phyloP scores from a whole-genome alignment of 2,329 filamentous ascomycete genomes.

The Mycogone perniciosa region DNA sequence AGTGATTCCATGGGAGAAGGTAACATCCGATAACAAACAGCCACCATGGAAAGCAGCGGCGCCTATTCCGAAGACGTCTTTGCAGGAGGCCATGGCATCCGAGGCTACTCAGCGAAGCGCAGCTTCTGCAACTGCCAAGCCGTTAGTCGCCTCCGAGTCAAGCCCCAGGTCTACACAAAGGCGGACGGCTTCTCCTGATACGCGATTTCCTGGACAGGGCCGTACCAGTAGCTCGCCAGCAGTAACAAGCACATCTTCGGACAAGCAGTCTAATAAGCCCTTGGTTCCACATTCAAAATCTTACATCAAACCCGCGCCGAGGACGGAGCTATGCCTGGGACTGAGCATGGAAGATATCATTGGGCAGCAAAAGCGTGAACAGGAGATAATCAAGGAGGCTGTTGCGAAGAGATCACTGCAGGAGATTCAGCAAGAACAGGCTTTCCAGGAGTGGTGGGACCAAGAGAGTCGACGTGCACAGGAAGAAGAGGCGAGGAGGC shows the following conservation, averaged over 20 bases:
- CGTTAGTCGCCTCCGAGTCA: conserved; percentile 38
- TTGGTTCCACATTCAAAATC: conserved; percentile 55
- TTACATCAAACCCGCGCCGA: conserved; percentile 51
- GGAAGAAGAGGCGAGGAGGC: conserved; percentile 48
- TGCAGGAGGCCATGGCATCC: conserved; percentile 42
- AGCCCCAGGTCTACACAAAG: conserved; percentile 33
- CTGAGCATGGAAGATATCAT: conserved; percentile 85
- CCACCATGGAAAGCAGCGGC: conserved; percentile 63
- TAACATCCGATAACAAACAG: conserved; percentile 31
- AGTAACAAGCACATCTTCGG: conserved; percentile 20
- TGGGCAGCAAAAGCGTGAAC: conserved; percentile 77
- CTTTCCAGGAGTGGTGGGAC: conserved; percentile 96
- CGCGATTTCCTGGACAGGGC: conserved; percentile 54
- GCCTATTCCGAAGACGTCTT: conserved; percentile 40
- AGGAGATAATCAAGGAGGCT: conserved; percentile 74
- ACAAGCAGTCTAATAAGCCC: conserved; percentile 31
- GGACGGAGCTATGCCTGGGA: conserved; percentile 58
- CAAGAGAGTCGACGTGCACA: conserved; percentile 69
- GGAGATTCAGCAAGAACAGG: conserved; percentile 95
- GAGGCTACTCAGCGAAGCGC: conserved; percentile 23
- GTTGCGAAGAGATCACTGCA: conserved; percentile 81
- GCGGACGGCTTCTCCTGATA: conserved; percentile 55
- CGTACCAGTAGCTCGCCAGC: conserved; percentile 31
- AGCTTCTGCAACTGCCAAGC: conserved; percentile 31
- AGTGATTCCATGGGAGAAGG: conserved; percentile 41